These are phyloP conservation scores for Onygena corvina DNA, from an alignment of 2,329 filamentous ascomycete genomes.

Conservation along the genomic window DNA sequence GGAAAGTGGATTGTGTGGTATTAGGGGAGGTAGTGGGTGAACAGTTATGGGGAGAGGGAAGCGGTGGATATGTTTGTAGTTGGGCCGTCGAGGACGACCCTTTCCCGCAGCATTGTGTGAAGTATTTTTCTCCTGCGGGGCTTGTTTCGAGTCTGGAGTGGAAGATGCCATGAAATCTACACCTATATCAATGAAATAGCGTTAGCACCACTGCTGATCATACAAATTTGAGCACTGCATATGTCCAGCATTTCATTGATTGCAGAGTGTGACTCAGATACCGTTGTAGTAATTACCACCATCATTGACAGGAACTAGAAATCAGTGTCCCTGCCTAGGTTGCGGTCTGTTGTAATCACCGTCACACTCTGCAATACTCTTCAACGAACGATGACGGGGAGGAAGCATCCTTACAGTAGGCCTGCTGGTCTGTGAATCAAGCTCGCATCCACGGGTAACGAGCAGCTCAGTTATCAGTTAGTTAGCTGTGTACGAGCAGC, in stretches of 20 bases:
- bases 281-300: slow-evolving; percentile 80
- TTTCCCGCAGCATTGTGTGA: slow-evolving; percentile 3
- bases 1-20: slow-evolving; percentile 85
- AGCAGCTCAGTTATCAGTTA: neutral
- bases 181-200: neutral
- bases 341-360: slow-evolving; percentile 36
- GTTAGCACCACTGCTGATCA: neutral
- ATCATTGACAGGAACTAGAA: slow-evolving; percentile 41
- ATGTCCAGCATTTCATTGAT: neutral
- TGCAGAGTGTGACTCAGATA: slow-evolving; percentile 59
- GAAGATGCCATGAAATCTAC: neutral
- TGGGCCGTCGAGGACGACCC: slow-evolving; percentile 31
- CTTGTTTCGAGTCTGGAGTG: neutral
- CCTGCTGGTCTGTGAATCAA: neutral
- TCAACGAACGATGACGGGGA: neutral
- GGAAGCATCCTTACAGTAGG: neutral
- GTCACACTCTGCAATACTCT: slow-evolving; percentile 20
- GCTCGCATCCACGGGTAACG: neutral
- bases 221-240: neutral
- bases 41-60: slow-evolving; percentile 68
- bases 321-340: slow-evolving; percentile 41
- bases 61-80: slow-evolving; percentile 66
- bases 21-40: slow-evolving; percentile 74
- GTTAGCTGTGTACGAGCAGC: neutral
- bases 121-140: neutral